phyloP scores from a whole-genome alignment of 768 basidiomycete genomes.

The Serpula lacrymans region DNA sequence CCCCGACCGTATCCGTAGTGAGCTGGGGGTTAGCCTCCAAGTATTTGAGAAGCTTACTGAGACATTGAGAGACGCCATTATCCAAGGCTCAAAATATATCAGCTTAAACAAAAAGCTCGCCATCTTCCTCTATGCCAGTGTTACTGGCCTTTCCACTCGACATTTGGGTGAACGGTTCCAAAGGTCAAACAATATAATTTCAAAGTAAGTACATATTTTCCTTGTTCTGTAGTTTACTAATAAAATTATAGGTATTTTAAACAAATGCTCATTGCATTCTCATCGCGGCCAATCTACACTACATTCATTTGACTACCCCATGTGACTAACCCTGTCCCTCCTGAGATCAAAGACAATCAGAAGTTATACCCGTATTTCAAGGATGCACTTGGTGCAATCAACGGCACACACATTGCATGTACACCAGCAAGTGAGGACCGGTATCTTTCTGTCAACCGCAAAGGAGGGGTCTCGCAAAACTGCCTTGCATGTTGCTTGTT shows the following conservation, averaged over 20 bases:
- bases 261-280: no score
- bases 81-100: constrained; percentile 20
- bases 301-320: no score
- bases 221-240: no score
- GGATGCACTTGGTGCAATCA: constrained; percentile 11
- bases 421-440: no score
- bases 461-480: no score
- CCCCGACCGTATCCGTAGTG: constrained; percentile 8
- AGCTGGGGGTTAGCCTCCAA: constrained; percentile 24
- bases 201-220: constrained; percentile 21
- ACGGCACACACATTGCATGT: no score
- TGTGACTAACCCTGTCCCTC: constrained; percentile 11
- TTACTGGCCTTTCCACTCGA: constrained; percentile 22
- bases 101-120: constrained; percentile 33
- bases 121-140: constrained; percentile 31
- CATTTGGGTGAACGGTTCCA: constrained; percentile 35
- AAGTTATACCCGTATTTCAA: constrained; percentile 20
- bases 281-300: constrained; percentile 1
- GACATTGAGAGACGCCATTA: constrained; percentile 12
- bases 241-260: no score
- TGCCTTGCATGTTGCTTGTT: no score
- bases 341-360: constrained; percentile 11
- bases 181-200: constrained; percentile 34
- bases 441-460: no score
- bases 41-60: constrained; percentile 26